Evolutionary conservation across 192 early-diverging fungal species (phyloP).

Genomic region (Chytriomyces sp.): DNA sequence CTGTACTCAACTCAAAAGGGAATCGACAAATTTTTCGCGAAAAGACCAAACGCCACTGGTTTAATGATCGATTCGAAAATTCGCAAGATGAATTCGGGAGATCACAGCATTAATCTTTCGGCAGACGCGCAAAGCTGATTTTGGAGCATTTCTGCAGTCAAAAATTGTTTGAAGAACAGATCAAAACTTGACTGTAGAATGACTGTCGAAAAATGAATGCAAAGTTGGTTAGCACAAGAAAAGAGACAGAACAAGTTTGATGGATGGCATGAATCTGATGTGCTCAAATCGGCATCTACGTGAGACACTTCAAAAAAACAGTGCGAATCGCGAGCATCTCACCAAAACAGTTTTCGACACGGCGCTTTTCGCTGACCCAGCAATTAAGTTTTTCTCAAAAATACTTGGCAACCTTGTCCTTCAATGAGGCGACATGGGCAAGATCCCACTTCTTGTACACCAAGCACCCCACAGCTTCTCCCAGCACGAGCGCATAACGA

Average conservation of each 20-base stretch:
- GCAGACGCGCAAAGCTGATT: conserved; percentile 64
- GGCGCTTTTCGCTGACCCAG: conserved; percentile 56
- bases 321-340: conserved; percentile 28
- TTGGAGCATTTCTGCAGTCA: conserved; percentile 62
- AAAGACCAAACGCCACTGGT: conserved; percentile 65
- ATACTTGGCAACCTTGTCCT: conserved; percentile 61
- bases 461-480: conserved; percentile 5
- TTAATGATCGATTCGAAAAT: conserved; percentile 60
- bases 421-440: conserved; percentile 39
- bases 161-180: conserved; percentile 62
- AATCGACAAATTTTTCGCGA: conserved; percentile 64
- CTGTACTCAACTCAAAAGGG: conserved; percentile 51
- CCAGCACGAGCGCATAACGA: conserved; percentile 5
- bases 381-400: conserved; percentile 58
- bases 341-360: conserved; percentile 53
- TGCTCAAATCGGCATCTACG: no score
- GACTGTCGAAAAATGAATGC: conserved; percentile 37
- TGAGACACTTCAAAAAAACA: background rate
- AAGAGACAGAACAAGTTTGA: no score
- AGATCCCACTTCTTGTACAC: conserved; percentile 25
- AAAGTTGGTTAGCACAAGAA: conserved; percentile 5
- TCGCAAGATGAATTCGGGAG: conserved; percentile 77
- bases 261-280: conserved; percentile 24
- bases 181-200: no score
- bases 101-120: conserved; percentile 80